Conservation (phyloP, 2,329 filamentous ascomycete species). For the Colletotrichum gigasporum region DNA sequence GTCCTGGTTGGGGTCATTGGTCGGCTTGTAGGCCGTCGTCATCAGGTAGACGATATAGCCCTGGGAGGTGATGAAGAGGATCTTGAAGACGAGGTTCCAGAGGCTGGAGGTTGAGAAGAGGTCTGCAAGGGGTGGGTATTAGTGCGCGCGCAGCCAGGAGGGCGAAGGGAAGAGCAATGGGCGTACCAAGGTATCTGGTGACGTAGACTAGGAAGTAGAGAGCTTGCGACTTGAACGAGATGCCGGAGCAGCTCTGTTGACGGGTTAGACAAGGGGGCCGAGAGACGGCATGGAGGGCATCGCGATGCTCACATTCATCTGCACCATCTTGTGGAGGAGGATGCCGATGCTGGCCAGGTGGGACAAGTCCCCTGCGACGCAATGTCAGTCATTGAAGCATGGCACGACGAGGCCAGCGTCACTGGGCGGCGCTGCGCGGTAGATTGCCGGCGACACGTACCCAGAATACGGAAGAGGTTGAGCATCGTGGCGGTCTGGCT, state of each 20-base stretch:
- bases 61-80: slow-evolving; percentile 90
- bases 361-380: slow-evolving; percentile 84
- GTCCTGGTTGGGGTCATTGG: slow-evolving; percentile 95
- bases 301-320: slow-evolving; percentile 76
- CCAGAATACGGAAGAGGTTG: slow-evolving; percentile 68
- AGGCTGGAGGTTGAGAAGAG: slow-evolving; percentile 84
- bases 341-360: slow-evolving; percentile 95
- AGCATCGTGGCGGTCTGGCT: slow-evolving; percentile 53
- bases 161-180: not conserved
- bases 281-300: slow-evolving; percentile 2
- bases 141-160: not conserved
- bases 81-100: slow-evolving; percentile 96
- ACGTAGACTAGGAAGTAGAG: slow-evolving; percentile 95
- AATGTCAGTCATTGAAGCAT: slow-evolving; percentile 31
- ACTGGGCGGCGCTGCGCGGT: not conserved
- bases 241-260: slow-evolving; percentile 89
- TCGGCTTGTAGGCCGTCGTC: slow-evolving; percentile 97
- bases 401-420: slow-evolving; percentile 8
- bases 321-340: slow-evolving; percentile 94
- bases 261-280: slow-evolving; percentile 23
- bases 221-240: slow-evolving; percentile 98
- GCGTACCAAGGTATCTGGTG: slow-evolving; percentile 85
- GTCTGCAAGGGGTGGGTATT: slow-evolving; percentile 61
- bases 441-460: slow-evolving; percentile 47
- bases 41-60: slow-evolving; percentile 98